These are phyloP conservation scores for Acer saccharum DNA, from an alignment of 345 rosid genomes.

Conservation along the genomic window DNA sequence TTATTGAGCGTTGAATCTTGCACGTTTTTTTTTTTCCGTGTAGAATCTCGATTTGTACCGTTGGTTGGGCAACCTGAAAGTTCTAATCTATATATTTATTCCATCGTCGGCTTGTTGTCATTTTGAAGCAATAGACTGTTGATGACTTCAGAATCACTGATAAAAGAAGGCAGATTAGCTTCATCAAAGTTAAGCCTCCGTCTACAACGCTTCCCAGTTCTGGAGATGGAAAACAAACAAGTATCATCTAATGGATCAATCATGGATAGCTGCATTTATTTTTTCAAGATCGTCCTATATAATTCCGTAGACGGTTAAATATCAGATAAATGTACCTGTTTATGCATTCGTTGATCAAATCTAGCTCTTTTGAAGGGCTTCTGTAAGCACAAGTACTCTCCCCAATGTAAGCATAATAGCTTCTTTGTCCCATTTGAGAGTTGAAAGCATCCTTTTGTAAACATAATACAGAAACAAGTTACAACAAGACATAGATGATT, in stretches of 20 bases:
- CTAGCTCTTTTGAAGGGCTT: constrained; percentile 18
- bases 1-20: too few relatives aligned
- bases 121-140: neutral
- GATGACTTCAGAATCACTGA: constrained; percentile 11
- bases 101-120: neutral
- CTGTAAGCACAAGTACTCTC: neutral
- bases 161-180: neutral
- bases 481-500: neutral
- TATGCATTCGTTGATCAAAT: constrained; percentile 1
- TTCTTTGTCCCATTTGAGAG: constrained; percentile 8
- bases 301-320: neutral
- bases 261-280: too few relatives aligned
- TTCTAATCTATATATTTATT: too few relatives aligned
- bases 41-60: too few relatives aligned
- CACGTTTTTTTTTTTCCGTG: too few relatives aligned
- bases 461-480: neutral
- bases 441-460: constrained; percentile 17
- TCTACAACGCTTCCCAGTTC: neutral
- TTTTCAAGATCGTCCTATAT: too few relatives aligned
- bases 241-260: too few relatives aligned
- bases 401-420: constrained; percentile 17
- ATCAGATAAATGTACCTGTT: neutral
- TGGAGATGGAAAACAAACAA: neutral
- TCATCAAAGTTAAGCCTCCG: neutral
- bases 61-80: too few relatives aligned